These are phyloP conservation scores for Paramecium primaurelia DNA, from an alignment of 73 alveolate species.

Conservation along the genomic window DNA sequence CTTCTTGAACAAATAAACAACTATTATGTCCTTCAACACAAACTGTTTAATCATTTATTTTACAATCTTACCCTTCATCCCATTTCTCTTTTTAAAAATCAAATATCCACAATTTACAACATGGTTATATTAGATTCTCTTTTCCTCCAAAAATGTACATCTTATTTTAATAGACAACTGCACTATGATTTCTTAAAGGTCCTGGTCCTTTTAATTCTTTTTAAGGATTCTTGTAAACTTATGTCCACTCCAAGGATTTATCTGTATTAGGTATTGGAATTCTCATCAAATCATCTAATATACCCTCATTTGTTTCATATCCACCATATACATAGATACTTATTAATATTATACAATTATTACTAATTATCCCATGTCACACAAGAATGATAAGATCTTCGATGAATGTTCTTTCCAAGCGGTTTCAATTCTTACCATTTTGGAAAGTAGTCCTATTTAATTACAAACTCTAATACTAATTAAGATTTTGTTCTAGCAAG, in stretches of 20 bases:
- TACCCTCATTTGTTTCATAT: constrained; percentile 62
- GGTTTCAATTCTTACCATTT: constrained; percentile 60
- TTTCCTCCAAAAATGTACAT: constrained; percentile 87
- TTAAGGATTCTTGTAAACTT: background rate
- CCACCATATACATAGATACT: constrained; percentile 62
- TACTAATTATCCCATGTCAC: constrained; percentile 50
- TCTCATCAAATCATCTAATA: constrained; percentile 48
- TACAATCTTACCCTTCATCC: background rate
- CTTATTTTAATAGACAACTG: constrained; percentile 63
- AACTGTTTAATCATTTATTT: background rate
- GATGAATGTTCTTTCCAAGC: constrained; percentile 41
- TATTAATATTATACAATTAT: background rate
- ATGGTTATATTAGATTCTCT: constrained; percentile 55
- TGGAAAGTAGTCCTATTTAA: constrained; percentile 1
- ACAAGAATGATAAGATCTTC: constrained; percentile 57
- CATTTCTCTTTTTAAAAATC: constrained; percentile 44
- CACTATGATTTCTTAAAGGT: constrained; percentile 93
- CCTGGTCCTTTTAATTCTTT: constrained; percentile 45
- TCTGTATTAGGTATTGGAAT: constrained; percentile 4
- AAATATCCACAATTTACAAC: constrained; percentile 33
- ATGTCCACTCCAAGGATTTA: background rate
- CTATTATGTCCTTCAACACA: constrained; percentile 18
- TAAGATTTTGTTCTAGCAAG: background rate
- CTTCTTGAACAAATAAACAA: background rate
- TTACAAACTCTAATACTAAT: background rate